These are phyloP conservation scores for Penicillium sp. DNA, from an alignment of 2,329 filamentous ascomycete genomes.

Conservation along the genomic window DNA sequence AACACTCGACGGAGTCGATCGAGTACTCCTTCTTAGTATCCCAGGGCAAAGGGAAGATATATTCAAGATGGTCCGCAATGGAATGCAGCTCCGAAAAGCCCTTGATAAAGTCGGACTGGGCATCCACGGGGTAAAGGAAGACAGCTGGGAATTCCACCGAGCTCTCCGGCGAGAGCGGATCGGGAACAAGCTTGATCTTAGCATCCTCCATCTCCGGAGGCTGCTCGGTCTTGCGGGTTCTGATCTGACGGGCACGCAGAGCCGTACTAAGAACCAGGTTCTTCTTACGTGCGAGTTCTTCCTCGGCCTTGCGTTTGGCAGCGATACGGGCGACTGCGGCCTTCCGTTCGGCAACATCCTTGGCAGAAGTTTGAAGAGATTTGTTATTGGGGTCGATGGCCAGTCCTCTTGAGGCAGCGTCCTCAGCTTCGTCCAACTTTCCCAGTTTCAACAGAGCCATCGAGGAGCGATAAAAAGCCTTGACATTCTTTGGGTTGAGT, in stretches of 20 bases:
- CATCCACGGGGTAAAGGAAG: slow-evolving; percentile 75
- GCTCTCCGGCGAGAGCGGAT: slow-evolving; percentile 68
- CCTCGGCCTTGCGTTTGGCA: slow-evolving; percentile 51
- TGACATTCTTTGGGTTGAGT: slow-evolving; percentile 75
- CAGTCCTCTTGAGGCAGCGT: slow-evolving; percentile 71
- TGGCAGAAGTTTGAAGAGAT: slow-evolving; percentile 58
- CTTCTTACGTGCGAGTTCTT: slow-evolving; percentile 49
- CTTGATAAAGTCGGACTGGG: slow-evolving; percentile 88
- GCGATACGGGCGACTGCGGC: slow-evolving; percentile 54
- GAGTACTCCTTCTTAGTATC: slow-evolving; percentile 66
- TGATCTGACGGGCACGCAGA: slow-evolving; percentile 65
- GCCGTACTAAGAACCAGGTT: slow-evolving; percentile 61
- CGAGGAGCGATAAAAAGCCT: slow-evolving; percentile 84
- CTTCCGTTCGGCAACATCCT: slow-evolving; percentile 60
- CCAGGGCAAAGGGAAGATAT: slow-evolving; percentile 88
- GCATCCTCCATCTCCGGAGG: slow-evolving; percentile 89
- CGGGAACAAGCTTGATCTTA: slow-evolving; percentile 61
- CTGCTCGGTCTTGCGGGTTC: slow-evolving; percentile 60
- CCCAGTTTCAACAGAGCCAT: slow-evolving; percentile 73
- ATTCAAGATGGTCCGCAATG: slow-evolving; percentile 71
- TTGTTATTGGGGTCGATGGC: slow-evolving; percentile 66
- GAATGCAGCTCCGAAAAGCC: slow-evolving; percentile 72
- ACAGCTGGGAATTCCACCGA: slow-evolving; percentile 71
- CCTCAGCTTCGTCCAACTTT: slow-evolving; percentile 72
- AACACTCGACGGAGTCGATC: slow-evolving; percentile 68